Base-by-base conservation (phyloP, 805 yeast species). In the Sungouiella blattae region DNA sequence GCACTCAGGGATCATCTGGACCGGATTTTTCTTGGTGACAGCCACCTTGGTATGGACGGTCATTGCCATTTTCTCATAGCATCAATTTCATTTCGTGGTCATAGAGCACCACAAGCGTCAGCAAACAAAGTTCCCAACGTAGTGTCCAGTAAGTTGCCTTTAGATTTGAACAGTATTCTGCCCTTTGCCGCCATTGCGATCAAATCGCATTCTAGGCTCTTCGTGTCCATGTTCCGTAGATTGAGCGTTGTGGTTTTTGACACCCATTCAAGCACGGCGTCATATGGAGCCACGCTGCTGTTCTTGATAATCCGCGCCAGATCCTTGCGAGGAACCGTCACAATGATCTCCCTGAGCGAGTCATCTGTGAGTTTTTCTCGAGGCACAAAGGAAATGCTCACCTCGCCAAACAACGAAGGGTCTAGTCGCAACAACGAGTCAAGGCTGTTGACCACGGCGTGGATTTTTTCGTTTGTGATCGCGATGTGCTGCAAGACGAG, bases 1-100 rank as follows among this genome's bases (percentile, higher is more conserved):
- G 13, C 63, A 57, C 36, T 29, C 49, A 7, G 37, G 47, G 18
- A 37, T 56, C 26, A 40, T 56, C 4, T 58, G 61, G 62, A 39
- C 52, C 11, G 57, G 56, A 3, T 49, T 55, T 27, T 28, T 44
- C 3, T 44, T 53, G 24, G 59, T 54, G 32, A 39, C 42, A n/a
- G 33, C 37, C n/a, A 46, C 58, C 21, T 37, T 52, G 29, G 21
- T 48, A n/a, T 44, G 54, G 48, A 41, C 60, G 14, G 31, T 29
- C 1, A 12, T 33, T 5, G 24, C 39, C 11, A 26, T 41, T 5
- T 22, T 24, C 17, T 31, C 16, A 15, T 11, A 23, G 23, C 27
- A n/a, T 30, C 11, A 14, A n/a, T 17, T 13, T 13, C 14, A 22
- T 6, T 8, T 11, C 5, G n/a, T 11, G n/a, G n/a, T n/a, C n/a